Evolutionary conservation across 2,329 filamentous ascomycete species (phyloP), one percentile per base, ranked within the genome.

Genomic region (Colletotrichum sp.): DNA sequence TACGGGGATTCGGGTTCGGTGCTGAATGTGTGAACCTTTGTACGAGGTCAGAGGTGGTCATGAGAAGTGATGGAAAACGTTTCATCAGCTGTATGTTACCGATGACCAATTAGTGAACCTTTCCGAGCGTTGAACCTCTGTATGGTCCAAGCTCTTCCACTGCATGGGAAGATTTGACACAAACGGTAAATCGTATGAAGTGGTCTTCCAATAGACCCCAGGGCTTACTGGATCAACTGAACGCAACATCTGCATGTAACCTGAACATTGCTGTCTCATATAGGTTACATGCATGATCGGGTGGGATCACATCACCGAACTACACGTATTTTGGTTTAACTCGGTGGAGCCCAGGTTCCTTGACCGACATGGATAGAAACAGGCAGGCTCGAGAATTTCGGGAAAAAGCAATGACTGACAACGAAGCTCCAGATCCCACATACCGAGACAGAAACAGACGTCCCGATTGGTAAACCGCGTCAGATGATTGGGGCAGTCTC

Each of bases 1-100:
- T 80, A 80, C 32, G 78, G 77, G 12, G 66, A 77, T 29, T 5
- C 67, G 19, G 77, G 75, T 8, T 76, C 77, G 2, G 70, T 52
- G 15, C 16, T 79, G 44, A 44, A 74, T 16, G 44, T 52, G 5
- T 44, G 11, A 55, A 7, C n/a, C 7, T 32, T 2, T 7, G 19
- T 32, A 13, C 22, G 27, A 34, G 13, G 59, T 11, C 12, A 32
- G 22, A 62, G 59, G 4, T 8, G 29, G 30, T 1, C 59, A 62
- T 34, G 19, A 15, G 19, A 19, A 22, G 59, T 52, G n/a, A 25
- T 52, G n/a, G 44, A 52, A 52, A 13, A 52, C 44, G 11, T 7
- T 8, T 52, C 44, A 5, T 22, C 11, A 22, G 6, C n/a, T 22
- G n/a, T 13, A n/a, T 49, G 16, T 1, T 49, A n/a, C 39, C 39